phyloP scores from a whole-genome alignment of 2,329 filamentous ascomycete genomes.

The Herpotrichia juniperi region DNA sequence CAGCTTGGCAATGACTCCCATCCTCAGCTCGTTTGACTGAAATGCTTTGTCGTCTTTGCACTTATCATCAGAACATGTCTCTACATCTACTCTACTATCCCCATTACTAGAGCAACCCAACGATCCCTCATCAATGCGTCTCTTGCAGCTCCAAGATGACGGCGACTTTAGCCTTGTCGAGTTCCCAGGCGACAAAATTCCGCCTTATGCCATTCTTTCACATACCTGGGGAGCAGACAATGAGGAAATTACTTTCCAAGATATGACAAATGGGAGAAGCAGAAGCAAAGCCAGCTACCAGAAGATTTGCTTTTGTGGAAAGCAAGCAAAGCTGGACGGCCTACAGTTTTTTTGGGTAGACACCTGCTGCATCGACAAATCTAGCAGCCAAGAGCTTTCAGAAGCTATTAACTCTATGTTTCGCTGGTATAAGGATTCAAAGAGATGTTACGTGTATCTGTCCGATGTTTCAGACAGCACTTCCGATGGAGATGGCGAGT shows the following conservation, averaged over 20 bases:
- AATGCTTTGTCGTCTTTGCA: too few species aligned
- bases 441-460: not conserved
- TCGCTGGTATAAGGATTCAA: not conserved
- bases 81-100: too few species aligned
- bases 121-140: too few species aligned
- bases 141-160: not conserved
- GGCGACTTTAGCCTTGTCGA: not conserved
- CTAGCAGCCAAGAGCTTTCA: not conserved
- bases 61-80: too few species aligned
- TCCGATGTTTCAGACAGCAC: not conserved
- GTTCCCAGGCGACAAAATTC: not conserved
- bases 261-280: not conserved
- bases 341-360: not conserved
- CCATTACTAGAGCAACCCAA: too few species aligned
- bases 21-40: too few species aligned
- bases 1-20: too few species aligned
- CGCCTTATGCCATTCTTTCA: conserved; percentile 10
- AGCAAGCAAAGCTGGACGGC: not conserved
- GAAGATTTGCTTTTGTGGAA: conserved; percentile 1
- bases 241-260: conserved; percentile 1
- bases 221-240: conserved; percentile 10
- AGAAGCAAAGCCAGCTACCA: conserved; percentile 6
- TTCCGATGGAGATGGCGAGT: not conserved
- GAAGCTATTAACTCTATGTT: conserved; percentile 3
- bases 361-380: conserved; percentile 1